These are phyloP conservation scores for Adansonia rubrostipa DNA, from an alignment of 441 rosid species.

Conservation along the genomic window DNA sequence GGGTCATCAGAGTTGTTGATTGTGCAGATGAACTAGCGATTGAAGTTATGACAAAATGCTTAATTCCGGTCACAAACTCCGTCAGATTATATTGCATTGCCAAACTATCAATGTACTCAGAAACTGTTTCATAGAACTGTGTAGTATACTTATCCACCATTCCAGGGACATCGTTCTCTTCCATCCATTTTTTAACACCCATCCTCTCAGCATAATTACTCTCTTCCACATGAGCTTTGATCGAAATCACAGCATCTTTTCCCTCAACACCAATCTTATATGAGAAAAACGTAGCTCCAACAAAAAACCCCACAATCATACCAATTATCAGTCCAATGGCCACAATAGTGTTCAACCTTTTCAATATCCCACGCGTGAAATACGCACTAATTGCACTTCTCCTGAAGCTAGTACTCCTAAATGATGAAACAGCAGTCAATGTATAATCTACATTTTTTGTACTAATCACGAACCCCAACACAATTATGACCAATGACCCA, in stretches of 20 bases:
- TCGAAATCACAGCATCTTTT: conserved; percentile 76
- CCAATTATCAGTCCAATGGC: conserved; percentile 86
- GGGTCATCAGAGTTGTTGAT: conserved; percentile 55
- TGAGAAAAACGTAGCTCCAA: conserved; percentile 77
- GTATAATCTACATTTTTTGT: conserved; percentile 65
- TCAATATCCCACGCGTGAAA: conserved; percentile 80
- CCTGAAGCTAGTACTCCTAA: conserved; percentile 67
- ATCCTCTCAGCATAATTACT: conserved; percentile 87
- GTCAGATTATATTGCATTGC: conserved; percentile 95
- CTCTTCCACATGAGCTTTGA: conserved; percentile 85
- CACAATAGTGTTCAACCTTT: conserved; percentile 67
- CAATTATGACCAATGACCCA: conserved; percentile 72
- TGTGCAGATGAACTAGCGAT: conserved; percentile 52
- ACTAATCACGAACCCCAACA: conserved; percentile 67
- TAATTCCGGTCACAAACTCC: conserved; percentile 80
- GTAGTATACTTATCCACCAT: conserved; percentile 84
- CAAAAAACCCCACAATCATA: conserved; percentile 72
- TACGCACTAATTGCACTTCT: conserved; percentile 58
- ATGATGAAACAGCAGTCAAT: conserved; percentile 68
- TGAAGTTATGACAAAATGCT: conserved; percentile 73
- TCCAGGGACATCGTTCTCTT: conserved; percentile 90
- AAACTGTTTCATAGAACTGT: conserved; percentile 71
- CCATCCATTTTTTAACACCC: conserved; percentile 91
- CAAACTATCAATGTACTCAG: conserved; percentile 79
- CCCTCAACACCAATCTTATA: conserved; percentile 97